phyloP scores from a whole-genome alignment of 2,329 filamentous ascomycete species.

The Aspergillus brunneoviolaceus region DNA sequence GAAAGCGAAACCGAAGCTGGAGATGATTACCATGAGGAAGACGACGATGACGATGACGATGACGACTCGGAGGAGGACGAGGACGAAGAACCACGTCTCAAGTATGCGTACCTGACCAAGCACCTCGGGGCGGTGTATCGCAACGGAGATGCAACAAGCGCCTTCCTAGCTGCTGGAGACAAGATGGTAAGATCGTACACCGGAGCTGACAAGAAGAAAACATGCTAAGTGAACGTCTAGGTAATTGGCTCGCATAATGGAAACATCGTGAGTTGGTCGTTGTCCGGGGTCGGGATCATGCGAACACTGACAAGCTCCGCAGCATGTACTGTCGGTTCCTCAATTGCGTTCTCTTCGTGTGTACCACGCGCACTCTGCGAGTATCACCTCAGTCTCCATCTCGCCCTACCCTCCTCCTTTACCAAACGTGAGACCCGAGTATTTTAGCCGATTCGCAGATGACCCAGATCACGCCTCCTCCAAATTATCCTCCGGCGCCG shows the following conservation, averaged over 20 bases:
- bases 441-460: conserved; percentile 33
- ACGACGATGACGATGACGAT: conserved; percentile 64
- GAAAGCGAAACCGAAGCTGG: conserved; percentile 29
- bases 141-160: conserved; percentile 91
- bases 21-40: conserved; percentile 52
- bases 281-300: neutral
- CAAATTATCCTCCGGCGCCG: conserved; percentile 29
- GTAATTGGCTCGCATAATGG: conserved; percentile 94
- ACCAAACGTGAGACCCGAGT: conserved; percentile 43
- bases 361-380: conserved; percentile 91
- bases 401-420: conserved; percentile 75
- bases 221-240: conserved; percentile 51
- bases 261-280: conserved; percentile 70
- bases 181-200: conserved; percentile 72
- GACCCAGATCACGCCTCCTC: conserved; percentile 22
- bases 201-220: conserved; percentile 12
- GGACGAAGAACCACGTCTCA: conserved; percentile 90
- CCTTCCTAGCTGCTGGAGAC: conserved; percentile 86
- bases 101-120: conserved; percentile 84
- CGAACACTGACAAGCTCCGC: conserved; percentile 19
- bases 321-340: conserved; percentile 86
- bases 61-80: conserved; percentile 61
- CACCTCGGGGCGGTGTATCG: conserved; percentile 79
- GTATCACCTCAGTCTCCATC: conserved; percentile 83
- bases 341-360: conserved; percentile 76